phyloP scores from a whole-genome alignment of 179 eudicot genomes.

The Beta lomatogona region DNA sequence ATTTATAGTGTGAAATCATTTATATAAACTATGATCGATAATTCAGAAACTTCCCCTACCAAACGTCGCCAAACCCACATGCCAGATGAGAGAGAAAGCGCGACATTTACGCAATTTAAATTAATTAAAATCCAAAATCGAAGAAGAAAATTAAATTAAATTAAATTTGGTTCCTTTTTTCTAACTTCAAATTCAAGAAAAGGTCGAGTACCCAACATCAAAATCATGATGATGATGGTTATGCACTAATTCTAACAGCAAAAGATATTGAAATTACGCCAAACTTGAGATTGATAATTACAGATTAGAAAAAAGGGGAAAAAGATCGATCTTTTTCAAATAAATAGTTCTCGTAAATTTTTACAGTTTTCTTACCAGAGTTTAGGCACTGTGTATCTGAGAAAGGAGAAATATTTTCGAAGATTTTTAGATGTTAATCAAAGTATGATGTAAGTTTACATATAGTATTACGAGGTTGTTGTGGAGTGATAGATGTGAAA shows the following conservation, averaged over 20 bases:
- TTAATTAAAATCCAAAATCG: constrained; percentile 2
- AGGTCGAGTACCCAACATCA: constrained; percentile 8
- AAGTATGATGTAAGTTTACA: background rate
- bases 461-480: background rate
- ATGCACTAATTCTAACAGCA: constrained; percentile 4
- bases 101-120: constrained; percentile 41
- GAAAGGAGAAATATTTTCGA: background rate
- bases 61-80: constrained; percentile 40
- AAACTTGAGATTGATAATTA: constrained; percentile 20
- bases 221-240: constrained; percentile 19
- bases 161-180: background rate
- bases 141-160: background rate
- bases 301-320: background rate
- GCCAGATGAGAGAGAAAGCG: constrained; percentile 33
- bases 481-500: background rate
- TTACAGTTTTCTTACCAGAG: background rate
- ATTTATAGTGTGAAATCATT: constrained; percentile 22
- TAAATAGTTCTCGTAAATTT: too few relatives aligned
- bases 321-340: background rate
- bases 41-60: constrained; percentile 34
- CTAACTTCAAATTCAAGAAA: constrained; percentile 38
- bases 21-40: constrained; percentile 22
- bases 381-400: background rate
- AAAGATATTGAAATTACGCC: constrained; percentile 25
- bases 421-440: background rate